Evolutionary conservation across 2,329 filamentous ascomycete species (phyloP), one percentile per base, ranked within the genome.

Genomic region (Furcasterigmium sp.): DNA sequence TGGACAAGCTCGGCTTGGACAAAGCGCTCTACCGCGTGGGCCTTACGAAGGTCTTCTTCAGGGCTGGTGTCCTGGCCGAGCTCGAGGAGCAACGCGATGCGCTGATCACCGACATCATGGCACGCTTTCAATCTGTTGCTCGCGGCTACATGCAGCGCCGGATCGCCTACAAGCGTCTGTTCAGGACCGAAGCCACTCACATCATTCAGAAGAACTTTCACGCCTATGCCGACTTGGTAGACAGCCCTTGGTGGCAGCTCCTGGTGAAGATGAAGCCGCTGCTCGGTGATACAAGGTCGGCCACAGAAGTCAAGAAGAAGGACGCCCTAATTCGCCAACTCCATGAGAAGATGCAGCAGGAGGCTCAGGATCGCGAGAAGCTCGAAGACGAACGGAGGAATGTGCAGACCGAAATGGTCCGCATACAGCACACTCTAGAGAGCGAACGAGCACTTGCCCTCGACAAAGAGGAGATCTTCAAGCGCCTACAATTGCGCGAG

Each of bases 401-500:
- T 48, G 87, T 88, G 2, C 87, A 97, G 53, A 74, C 84, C 13
- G 93, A 98, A 56, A 85, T 96, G 56, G 80, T 91, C 52, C 83
- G 87, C 25, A 87, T 97, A 37, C 91, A 96, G 60, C 89, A 97
- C 55, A 95, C 88, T 0, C 75, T 99, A 2, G 94, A 98, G 62
- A 95, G 91, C 52, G 94, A 98, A 64, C 82, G 93, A 39, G 88
- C 91, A n/a, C 74, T 98, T 34, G 93, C 93, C 1, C 71, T 98
- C 5, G 93, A 99, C 65, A 98, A 98, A 61, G 94, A 99, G 60
- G 93, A 98, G 57, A 98, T 99, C 47, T 98, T 97, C 73, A 94
- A 91, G 60, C 82, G 94, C n/a, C 73, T 98, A 18, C 93, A 96
- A 59, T 71, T 84, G 42, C 85, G 93, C n/a, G 93, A 98, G 64